These are phyloP conservation scores for Tephrocybe sp. DNA, from an alignment of 768 basidiomycete species.

Conservation along the genomic window DNA sequence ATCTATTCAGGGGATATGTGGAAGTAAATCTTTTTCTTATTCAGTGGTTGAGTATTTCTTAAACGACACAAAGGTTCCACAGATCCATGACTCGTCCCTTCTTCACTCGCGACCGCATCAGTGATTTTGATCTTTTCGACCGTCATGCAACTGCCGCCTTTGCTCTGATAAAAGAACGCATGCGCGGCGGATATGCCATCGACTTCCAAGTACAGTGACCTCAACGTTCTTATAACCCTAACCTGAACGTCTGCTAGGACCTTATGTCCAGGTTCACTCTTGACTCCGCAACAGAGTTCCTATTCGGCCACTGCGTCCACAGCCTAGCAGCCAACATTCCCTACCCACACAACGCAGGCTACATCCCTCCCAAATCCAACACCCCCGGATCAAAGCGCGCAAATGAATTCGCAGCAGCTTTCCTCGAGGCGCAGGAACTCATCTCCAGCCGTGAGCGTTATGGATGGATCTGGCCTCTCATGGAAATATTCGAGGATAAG, in stretches of 20 bases:
- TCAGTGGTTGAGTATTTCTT: neutral
- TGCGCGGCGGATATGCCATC: slow-evolving; percentile 47
- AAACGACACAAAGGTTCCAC: slow-evolving; percentile 43
- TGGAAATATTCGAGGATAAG: slow-evolving; percentile 46
- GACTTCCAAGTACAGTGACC: slow-evolving; percentile 49
- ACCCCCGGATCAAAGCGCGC: slow-evolving; percentile 28
- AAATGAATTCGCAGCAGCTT: slow-evolving; percentile 45
- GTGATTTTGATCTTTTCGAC: slow-evolving; percentile 61
- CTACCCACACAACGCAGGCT: slow-evolving; percentile 42
- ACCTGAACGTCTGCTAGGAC: slow-evolving; percentile 32
- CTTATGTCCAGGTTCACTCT: slow-evolving; percentile 61
- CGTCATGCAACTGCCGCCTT: slow-evolving; percentile 46
- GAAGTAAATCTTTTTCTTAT: slow-evolving; percentile 24
- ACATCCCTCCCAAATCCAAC: slow-evolving; percentile 19
- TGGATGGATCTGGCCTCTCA: slow-evolving; percentile 52
- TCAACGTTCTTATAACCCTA: neutral
- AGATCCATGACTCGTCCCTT: slow-evolving; percentile 64
- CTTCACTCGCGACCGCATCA: slow-evolving; percentile 58
- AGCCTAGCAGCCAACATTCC: slow-evolving; percentile 49
- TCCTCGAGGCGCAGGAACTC: slow-evolving; percentile 43
- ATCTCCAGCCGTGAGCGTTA: slow-evolving; percentile 40
- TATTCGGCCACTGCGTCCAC: slow-evolving; percentile 59
- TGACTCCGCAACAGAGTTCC: slow-evolving; percentile 64
- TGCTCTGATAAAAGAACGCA: slow-evolving; percentile 41
- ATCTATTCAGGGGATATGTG: slow-evolving; percentile 31